Base-by-base conservation (phyloP, 768 basidiomycete species). In the Trametes cubensis region DNA sequence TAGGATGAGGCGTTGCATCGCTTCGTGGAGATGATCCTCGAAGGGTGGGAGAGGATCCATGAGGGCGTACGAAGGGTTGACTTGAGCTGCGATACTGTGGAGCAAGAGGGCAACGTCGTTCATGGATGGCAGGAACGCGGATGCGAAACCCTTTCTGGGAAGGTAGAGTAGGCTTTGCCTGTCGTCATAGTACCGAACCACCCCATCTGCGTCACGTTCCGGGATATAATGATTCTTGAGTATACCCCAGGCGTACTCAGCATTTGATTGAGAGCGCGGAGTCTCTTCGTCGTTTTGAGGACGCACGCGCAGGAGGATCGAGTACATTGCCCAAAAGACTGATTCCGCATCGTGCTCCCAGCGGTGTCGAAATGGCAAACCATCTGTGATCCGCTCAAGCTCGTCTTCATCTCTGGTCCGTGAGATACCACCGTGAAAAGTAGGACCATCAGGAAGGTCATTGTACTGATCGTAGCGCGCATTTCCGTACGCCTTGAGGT, bases 11-110 rank as follows among this genome's bases (percentile, higher is more conserved):
- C 57, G 57, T 18, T 58, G 57, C 48, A 58, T 30, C 2, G 57
- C 57, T 41, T 58, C 57, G 26, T 58, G 57, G 21, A 58, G 57
- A n/a, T 50, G 57, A 28, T 58, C 57, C 7, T 49, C 48, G n/a
- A n/a, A 41, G 2, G 39, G 57, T 5, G 57, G 48, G 7, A n/a
- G 25, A 10, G 48, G 47, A 6, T 26, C 10, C 57, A 49, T 42
- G 25, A 30, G 21, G 14, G 48, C 20, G 18, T 58, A 58, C 18
- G 38, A 15, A 11, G 57, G 57, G 18, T 7, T 5, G 7, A 58
- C 57, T 10, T 58, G 57, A 21, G 15, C 6, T 7, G 21, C 13
- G 30, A 58, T 41, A 8, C 42, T 25, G 10, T 51, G 10, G n/a
- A 58, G 40, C 13, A 50, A 25, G 8, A 26, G 0, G 17, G 23